Evolutionary conservation across 768 basidiomycete species (phyloP), one percentile per base, ranked within the genome.

Genomic region (Peribolospora baueri): DNA sequence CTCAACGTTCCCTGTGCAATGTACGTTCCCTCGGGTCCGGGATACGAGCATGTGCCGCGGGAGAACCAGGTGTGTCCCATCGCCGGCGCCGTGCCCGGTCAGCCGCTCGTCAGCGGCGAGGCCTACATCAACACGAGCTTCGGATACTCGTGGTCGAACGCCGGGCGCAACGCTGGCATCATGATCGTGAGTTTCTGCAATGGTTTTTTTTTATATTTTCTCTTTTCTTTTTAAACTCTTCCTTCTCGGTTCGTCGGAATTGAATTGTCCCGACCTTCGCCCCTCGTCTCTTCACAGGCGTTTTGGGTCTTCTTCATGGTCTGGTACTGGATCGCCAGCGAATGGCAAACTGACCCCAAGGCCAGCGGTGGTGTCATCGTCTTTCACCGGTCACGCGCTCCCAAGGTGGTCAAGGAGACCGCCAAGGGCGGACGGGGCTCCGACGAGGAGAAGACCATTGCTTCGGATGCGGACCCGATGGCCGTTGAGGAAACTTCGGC

Each of bases 241-340:
- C 5, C 41, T 51, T 3, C 38, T 4, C 4, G 50, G 59, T 56
- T 61, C 56, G 58, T 41, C n/a, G 50, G 41, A 51, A 58, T 48
- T 25, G 25, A 25, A 25, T 25, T 25, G 25, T 25, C 47, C 51
- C 37, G 5, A 42, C 39, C 6, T 54, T 41, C 7, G 46, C 48
- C 9, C 43, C 5, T 39, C 37, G 50, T 41, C 3, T 64, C 62
- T 56, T 69, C 48, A 52, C 61, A 25, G 42, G 57, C 61, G 6
- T 64, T 63, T 50, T 56, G 59, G 38, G n/a, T 62, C 53, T 62
- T 63, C 61, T 68, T 63, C 61, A 60, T 56, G 50, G 61, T 13
- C 57, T 59, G 57, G 60, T 64, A 59, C 60, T 63, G 59, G 58
- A 57, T 58, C 52, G 61, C 56, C 55, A 66, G 63, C 61, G 67